phyloP scores from a whole-genome alignment of 2,329 filamentous ascomycete genomes.

The Trichoderma sp. region DNA sequence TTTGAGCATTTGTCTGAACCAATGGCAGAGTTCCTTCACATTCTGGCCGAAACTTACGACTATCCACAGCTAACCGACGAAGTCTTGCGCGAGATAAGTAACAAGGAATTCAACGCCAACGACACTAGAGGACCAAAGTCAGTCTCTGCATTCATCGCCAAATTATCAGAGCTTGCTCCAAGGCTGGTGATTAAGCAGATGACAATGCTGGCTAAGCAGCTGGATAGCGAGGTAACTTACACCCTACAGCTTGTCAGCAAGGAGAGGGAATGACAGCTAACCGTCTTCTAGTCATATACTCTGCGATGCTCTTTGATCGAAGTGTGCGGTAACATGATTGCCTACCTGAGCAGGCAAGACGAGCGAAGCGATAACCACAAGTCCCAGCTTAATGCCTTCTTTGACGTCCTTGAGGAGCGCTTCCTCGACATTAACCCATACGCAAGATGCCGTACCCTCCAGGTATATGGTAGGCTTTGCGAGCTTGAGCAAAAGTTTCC shows the following conservation, averaged over 20 bases:
- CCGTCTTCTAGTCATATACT: conserved; percentile 68
- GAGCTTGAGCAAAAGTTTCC: conserved; percentile 96
- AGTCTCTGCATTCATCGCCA: conserved; percentile 88
- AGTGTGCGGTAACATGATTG: conserved; percentile 93
- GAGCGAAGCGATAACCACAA: conserved; percentile 91
- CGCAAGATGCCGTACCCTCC: conserved; percentile 84
- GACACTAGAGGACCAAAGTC: conserved; percentile 95
- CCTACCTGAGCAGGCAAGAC: conserved; percentile 84
- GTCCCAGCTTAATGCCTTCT: conserved; percentile 93
- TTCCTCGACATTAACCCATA: conserved; percentile 98
- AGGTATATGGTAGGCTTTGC: conserved; percentile 88
- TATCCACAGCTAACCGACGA: conserved; percentile 94
- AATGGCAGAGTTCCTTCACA: conserved; percentile 97
- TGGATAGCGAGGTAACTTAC: conserved; percentile 77
- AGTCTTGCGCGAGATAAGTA: conserved; percentile 88
- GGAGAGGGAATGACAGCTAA: background rate
- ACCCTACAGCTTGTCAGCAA: background rate
- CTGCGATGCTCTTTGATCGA: conserved; percentile 92
- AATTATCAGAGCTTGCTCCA: conserved; percentile 87
- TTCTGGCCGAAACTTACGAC: conserved; percentile 94
- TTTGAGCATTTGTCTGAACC: conserved; percentile 98
- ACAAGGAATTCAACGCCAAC: conserved; percentile 97
- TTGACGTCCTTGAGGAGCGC: conserved; percentile 91
- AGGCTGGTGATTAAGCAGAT: conserved; percentile 96
- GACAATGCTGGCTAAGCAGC: conserved; percentile 87